These are phyloP conservation scores for Xylariaceae sp. DNA, from an alignment of 2,329 filamentous ascomycete species.

Conservation along the genomic window DNA sequence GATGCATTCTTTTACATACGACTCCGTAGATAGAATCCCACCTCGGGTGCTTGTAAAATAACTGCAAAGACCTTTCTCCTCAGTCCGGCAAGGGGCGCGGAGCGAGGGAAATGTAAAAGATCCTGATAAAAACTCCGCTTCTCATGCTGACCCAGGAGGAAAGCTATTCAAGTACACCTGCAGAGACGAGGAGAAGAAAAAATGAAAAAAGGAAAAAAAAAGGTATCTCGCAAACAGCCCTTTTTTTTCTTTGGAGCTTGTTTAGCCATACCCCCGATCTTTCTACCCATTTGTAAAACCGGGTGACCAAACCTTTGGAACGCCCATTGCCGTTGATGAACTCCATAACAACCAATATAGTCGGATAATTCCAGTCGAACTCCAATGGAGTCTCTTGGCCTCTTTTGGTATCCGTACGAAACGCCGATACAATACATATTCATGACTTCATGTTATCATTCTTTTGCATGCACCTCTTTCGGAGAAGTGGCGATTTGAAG, in stretches of 20 bases:
- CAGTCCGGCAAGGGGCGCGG: no score
- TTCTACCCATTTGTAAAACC: not conserved
- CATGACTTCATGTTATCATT: constrained; percentile 17
- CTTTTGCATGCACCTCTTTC: not conserved
- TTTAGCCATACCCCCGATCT: not conserved
- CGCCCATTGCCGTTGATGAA: constrained; percentile 7
- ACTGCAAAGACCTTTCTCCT: no score
- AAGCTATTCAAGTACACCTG: no score
- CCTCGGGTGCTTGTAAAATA: no score
- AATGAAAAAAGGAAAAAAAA: not conserved
- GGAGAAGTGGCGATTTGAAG: not conserved
- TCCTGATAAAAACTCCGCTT: no score
- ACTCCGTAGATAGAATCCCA: no score
- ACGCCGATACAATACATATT: constrained; percentile 12
- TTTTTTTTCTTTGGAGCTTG: not conserved
- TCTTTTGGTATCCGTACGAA: not conserved
- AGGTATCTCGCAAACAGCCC: not conserved
- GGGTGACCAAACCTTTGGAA: not conserved
- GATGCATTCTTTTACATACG: no score
- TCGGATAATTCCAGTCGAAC: not conserved
- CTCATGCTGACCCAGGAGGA: no score
- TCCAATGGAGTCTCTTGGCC: no score
- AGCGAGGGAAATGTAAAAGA: no score
- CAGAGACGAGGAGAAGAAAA: not conserved
- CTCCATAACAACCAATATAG: not conserved